Evolutionary conservation across 2,329 filamentous ascomycete genomes (phyloP), one percentile per base, ranked within the genome.

Genomic region (Fusarium nematophilum): DNA sequence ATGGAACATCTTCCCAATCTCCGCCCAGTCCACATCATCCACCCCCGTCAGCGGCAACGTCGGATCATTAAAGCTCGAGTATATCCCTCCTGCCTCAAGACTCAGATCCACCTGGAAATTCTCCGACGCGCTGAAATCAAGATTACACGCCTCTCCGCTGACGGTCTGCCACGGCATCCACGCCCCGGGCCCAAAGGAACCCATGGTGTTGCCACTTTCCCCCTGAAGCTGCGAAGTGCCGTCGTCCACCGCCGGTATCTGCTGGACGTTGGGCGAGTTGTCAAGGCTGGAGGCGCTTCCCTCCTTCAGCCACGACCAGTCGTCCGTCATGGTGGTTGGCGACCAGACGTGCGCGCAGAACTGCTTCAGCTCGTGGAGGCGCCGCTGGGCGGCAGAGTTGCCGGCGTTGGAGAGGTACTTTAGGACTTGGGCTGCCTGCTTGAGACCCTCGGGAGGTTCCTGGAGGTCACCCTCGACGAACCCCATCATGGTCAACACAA

Each of bases 31-130:
- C 29, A 69, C 43, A 11, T 70, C 62, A 45, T 72, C 69, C 23
- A 71, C 67, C n/a, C 69, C 69, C 1, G 69, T 71, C 36, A 72
- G 39, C 2, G 69, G 69, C n/a, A 72, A 55, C 4, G 42, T 60
- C 10, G 69, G 69, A 21, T 72, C 69, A 31, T 72, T 70, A 33
- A 67, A 72, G 23, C 67, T 68, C 2, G 64, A 63, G 37, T 71
- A 72, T 21, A 72, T 72, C 17, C 62, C 67, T 2, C 56, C 57
- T n/a, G 68, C 65, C 11, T 68, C 69, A 13, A 56, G 37, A 6
- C 52, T 65, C 14, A 71, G 47, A 9, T 70, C 69, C 27, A 66
- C 49, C 8, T 62, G 54, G 9, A 71, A 59, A 2, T 64, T 57
- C 14, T 59, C 62, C 13, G 57, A 50, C 4, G 57, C 23, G 25